Evolutionary conservation across 148 eudicot genomes (phyloP).

Genomic region (Polygonum maritimum): DNA sequence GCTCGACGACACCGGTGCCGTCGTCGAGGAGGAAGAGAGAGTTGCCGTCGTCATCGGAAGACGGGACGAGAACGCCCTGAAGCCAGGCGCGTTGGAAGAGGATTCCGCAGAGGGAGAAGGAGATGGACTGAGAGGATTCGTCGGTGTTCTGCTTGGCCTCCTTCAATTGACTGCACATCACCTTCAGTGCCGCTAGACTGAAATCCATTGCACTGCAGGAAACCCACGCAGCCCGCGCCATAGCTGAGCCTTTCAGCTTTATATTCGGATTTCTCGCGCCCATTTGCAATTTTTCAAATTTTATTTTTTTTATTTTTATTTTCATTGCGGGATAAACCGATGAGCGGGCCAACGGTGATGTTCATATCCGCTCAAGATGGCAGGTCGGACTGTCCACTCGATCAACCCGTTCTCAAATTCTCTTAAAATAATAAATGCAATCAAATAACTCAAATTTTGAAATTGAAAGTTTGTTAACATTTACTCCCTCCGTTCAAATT

Average conservation of each 20-base stretch:
- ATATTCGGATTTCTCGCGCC: neutral
- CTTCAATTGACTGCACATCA: constrained; percentile 48
- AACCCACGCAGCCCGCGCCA: neutral
- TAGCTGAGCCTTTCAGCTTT: neutral
- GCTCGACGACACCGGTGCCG: constrained; percentile 60
- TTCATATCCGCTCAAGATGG: no score
- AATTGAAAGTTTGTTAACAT: no score
- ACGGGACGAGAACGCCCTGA: constrained; percentile 58
- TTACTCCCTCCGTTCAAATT: no score
- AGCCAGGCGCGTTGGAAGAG: constrained; percentile 96
- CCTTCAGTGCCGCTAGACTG: constrained; percentile 65
- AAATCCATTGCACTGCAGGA: constrained; percentile 45
- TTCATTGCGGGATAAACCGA: neutral
- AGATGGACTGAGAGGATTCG: constrained; percentile 16
- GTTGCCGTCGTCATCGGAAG: constrained; percentile 20
- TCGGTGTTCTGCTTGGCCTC: constrained; percentile 27
- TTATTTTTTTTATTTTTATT: neutral
- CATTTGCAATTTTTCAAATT: neutral
- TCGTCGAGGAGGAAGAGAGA: constrained; percentile 58
- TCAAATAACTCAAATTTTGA: no score
- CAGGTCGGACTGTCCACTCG: no score
- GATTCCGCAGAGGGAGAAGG: constrained; percentile 42
- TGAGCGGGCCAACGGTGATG: no score
- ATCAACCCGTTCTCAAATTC: no score
- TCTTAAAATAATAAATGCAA: no score